A percentile compares a stretch with the other conserved stretches of the same genome.
phyloP scores from a whole-genome alignment of 2,329 filamentous ascomycete genomes.

The Pestalotiopsis sp. region DNA sequence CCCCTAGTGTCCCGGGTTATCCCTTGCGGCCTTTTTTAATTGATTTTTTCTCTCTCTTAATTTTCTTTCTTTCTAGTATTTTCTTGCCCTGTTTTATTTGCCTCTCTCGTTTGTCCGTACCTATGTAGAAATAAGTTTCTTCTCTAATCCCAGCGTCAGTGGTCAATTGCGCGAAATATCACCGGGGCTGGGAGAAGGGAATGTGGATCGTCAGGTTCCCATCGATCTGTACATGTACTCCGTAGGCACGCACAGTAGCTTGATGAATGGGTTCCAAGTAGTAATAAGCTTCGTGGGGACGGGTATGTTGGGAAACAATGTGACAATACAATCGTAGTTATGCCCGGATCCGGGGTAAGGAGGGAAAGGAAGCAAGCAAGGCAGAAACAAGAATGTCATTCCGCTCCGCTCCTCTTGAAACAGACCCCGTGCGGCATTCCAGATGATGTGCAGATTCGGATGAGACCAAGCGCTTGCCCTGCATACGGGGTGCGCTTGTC shows the following conservation, averaged over 20 bases:
- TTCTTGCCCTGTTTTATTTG: not conserved
- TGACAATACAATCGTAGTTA: not conserved
- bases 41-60: not conserved
- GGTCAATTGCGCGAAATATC: no score
- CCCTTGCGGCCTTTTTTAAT: not conserved
- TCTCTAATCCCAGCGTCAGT: not conserved
- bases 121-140: not conserved
- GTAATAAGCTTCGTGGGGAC: not conserved
- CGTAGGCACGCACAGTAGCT: not conserved
- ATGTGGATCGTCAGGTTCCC: not conserved
- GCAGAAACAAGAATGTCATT: not conserved
- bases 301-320: not conserved
- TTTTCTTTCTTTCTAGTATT: not conserved
- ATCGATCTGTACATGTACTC: no score
- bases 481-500: not conserved
- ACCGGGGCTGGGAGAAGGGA: not conserved
- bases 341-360: not conserved
- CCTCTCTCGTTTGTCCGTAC: not conserved
- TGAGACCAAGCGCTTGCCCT: not conserved
- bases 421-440: not conserved
- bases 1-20: not conserved
- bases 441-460: not conserved
- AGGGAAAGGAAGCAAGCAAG: not conserved
- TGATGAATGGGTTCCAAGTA: not conserved
- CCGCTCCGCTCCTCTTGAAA: not conserved